Evolutionary conservation across 169 alveolate genomes (phyloP), one percentile per base, ranked within the genome.

Genomic region (Babesia sp.): DNA sequence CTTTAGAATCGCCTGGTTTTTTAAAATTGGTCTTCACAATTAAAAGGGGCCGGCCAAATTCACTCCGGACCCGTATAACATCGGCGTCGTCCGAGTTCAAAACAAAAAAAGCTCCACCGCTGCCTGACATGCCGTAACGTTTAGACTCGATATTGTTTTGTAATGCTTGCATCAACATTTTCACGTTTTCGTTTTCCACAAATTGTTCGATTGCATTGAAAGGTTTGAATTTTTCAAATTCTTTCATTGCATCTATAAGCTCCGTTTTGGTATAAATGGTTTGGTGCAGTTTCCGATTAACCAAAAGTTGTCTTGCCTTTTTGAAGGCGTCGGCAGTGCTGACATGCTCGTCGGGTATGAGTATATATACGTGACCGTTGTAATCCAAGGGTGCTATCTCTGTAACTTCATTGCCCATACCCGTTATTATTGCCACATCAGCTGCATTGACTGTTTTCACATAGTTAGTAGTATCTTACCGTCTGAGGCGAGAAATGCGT

Each of bases 321-420:
- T 31, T 44, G 39, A 50, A 81, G 20, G 53, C 74, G 8, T 33
- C 34, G 39, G 53, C 31, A 9, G 89, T 81, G 26, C 67, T 58
- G 34, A 54, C 80, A 50, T n/a, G 59, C 39, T 55, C 89, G 48
- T 72, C 45, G 0, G 89, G 89, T n/a, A 81, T 73, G 26, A 81
- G 45, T 5, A 81, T 34, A 36, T 81, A 64, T 0, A 81, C 71
- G 59, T 61, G 71, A 24, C 50, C 67, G 7, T 58, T 16, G 63
- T 71, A 69, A n/a, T 29, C 36, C 41, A 36, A 24, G 14, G 26
- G 51, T 26, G 14, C 54, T 31, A 69, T 3, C 12, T 59, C 66
- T n/a, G 60, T 42, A 36, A 79, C 64, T 31, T 70, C 55, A 18
- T 79, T 83, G 3, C 87, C 87, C 37, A 14, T 56, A 4, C 87